phyloP scores from a whole-genome alignment of 2,329 filamentous ascomycete genomes.

The Epichloe hybrida region DNA sequence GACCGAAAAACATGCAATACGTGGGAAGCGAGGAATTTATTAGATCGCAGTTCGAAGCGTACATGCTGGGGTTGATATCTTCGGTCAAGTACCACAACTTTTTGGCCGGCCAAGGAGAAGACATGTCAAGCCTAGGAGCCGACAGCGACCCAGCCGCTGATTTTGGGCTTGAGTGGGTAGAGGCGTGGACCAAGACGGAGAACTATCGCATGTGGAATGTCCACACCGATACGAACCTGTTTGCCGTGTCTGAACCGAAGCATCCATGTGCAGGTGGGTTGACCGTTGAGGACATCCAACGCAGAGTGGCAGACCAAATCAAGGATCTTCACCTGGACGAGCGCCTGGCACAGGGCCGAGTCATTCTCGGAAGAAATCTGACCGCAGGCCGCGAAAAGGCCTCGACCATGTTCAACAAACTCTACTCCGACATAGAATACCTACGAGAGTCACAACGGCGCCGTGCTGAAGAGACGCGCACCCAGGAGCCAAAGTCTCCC shows the following conservation, averaged over 20 bases:
- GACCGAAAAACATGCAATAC: constrained; percentile 91
- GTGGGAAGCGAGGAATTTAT: constrained; percentile 96
- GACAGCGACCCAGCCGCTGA: constrained; percentile 79
- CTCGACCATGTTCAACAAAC: constrained; percentile 69
- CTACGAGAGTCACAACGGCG: constrained; percentile 32
- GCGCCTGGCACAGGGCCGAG: constrained; percentile 66
- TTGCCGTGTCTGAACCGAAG: constrained; percentile 84
- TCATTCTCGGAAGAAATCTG: constrained; percentile 80
- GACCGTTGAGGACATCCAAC: constrained; percentile 86
- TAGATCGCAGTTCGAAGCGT: constrained; percentile 91
- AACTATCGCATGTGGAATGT: constrained; percentile 84
- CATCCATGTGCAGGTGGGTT: constrained; percentile 90
- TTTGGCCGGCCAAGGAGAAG: constrained; percentile 55
- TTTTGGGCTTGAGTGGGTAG: constrained; percentile 72
- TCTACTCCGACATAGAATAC: constrained; percentile 80
- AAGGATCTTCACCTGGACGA: constrained; percentile 91
- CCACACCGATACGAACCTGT: constrained; percentile 79
- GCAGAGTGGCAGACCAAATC: constrained; percentile 79
- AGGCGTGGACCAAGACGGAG: constrained; percentile 76
- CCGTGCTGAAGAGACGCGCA: constrained; percentile 25
- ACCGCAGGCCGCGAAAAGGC: constrained; percentile 81
- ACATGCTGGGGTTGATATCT: constrained; percentile 76
- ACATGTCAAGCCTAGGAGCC: constrained; percentile 47
- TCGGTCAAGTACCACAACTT: constrained; percentile 81
- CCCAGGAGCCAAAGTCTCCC: constrained; percentile 5